Base-by-base conservation (phyloP, 225 moss, liverwort and hornwort genomes). In the Climacium dendroides region DNA sequence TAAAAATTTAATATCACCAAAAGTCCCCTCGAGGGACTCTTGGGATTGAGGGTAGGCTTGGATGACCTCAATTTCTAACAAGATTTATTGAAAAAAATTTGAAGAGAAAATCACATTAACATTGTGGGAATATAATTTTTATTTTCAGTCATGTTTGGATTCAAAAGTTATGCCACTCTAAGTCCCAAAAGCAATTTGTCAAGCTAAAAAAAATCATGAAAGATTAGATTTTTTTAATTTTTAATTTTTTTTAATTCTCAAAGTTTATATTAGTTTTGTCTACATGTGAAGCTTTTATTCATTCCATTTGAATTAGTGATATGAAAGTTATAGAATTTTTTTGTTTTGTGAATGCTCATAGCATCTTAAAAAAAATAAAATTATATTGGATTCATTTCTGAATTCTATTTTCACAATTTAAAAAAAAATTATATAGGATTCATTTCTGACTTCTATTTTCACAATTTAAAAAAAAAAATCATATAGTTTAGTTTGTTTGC, bases 151-250 rank as follows among this genome's bases (percentile, higher is more conserved):
- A 5, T 41, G 8, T 15, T 0, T 0, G 0, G 1, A 1, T 25
- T 14, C 25, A 15, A 41, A 24, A 25, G 0, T 5, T 41, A 15
- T 25, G 13, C 15, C 5, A 70, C 1, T 9, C 4, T 15, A 70
- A 70, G 5, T 4, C 5, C 14, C 13, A 2, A 43, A 43, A 28
- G 1, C 0, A 43, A 1, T 26, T 69, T 2, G 3, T 0, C 0
- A 0, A 0, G 5, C 1, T 5, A 10, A 70, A 41, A 37, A 71
- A 71, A 28, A 16, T 15, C 0, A 28, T 1, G 17, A 45, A 9
- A 45, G 29, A 72, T 29, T 72, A 0, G 29, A 9, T 71, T 23
- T 43, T 70, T 19, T n/a, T 11, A 1, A 62, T 19, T 19, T 66
- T 34, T 32, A 3, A 1, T 66, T 22, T 20, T 9, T 14, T n/a